Percentiles rank a stretch among this genome's conserved stretches.
phyloP scores from a whole-genome alignment of 2,329 filamentous ascomycete genomes.

The Curvularia lunata region DNA sequence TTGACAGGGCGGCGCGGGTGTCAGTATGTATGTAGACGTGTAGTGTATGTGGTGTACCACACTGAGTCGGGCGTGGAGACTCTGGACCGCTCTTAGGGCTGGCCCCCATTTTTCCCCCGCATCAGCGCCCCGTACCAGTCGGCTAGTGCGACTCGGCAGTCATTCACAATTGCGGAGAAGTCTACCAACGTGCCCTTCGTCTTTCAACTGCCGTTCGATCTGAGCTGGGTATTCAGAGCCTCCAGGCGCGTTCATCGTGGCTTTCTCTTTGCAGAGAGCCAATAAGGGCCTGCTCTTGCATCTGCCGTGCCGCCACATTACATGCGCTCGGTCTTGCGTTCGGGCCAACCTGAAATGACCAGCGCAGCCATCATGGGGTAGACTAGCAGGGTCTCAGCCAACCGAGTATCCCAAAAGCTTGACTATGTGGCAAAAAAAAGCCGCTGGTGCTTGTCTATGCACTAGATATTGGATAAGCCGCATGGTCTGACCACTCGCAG shows the following conservation, averaged over 20 bases:
- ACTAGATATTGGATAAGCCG: not conserved
- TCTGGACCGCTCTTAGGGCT: not conserved
- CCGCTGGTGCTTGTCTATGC: not conserved
- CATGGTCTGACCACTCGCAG: not conserved
- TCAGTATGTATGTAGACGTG: not conserved
- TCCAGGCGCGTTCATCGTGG: not conserved
- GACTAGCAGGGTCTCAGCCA: not conserved
- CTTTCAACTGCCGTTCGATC: not conserved
- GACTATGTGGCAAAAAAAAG: not conserved
- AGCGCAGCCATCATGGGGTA: conserved; percentile 3
- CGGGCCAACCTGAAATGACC: not conserved
- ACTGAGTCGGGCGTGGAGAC: not conserved
- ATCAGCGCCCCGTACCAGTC: conserved; percentile 7
- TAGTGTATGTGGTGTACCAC: not conserved
- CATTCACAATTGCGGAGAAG: conserved; percentile 1
- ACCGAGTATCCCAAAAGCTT: not conserved
- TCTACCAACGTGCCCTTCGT: not conserved
- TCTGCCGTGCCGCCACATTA: conserved; percentile 10
- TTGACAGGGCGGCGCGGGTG: not conserved
- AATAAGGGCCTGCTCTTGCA: not conserved
- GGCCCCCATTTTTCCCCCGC: conserved; percentile 17
- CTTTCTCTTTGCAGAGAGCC: not conserved
- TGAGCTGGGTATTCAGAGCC: not conserved
- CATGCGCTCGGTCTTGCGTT: not conserved
- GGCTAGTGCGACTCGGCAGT: conserved; percentile 18